Evolutionary conservation across 768 basidiomycete genomes (phyloP).

Genomic region (Trametes meyenii): DNA sequence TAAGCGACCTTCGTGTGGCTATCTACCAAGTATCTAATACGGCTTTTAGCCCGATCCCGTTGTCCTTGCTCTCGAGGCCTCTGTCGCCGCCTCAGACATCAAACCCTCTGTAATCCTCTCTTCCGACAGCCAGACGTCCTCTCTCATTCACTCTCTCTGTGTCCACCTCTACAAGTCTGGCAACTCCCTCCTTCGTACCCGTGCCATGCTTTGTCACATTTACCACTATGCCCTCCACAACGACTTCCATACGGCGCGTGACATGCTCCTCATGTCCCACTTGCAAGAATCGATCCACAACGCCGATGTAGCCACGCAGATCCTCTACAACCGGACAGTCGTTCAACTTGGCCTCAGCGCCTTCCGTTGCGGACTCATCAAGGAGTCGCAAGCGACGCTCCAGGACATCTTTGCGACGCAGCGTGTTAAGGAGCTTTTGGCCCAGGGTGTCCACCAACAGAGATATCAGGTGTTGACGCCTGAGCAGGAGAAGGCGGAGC

Average conservation of each 20-base stretch:
- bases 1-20: constrained; percentile 35
- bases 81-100: constrained; percentile 57
- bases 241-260: constrained; percentile 94
- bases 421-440: constrained; percentile 94
- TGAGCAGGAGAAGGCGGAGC: constrained; percentile 97
- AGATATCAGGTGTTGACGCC: constrained; percentile 85
- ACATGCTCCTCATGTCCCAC: constrained; percentile 99
- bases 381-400: constrained; percentile 89
- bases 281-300: constrained; percentile 96
- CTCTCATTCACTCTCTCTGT: constrained; percentile 87
- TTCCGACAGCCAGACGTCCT: constrained; percentile 58
- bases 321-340: constrained; percentile 95
- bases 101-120: constrained; percentile 65
- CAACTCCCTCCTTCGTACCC: constrained; percentile 89
- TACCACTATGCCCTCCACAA: constrained; percentile 97
- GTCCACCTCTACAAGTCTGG: constrained; percentile 91
- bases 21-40: background rate
- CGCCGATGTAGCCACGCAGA: constrained; percentile 96
- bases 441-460: constrained; percentile 94
- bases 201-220: constrained; percentile 97
- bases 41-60: constrained; percentile 83
- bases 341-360: constrained; percentile 97
- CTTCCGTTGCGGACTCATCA: constrained; percentile 92
- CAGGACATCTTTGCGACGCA: constrained; percentile 97
- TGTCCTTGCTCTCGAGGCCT: constrained; percentile 84